Evolutionary conservation across 2,329 filamentous ascomycete species (phyloP).

Genomic region (Talaromyces albobiverticillius): DNA sequence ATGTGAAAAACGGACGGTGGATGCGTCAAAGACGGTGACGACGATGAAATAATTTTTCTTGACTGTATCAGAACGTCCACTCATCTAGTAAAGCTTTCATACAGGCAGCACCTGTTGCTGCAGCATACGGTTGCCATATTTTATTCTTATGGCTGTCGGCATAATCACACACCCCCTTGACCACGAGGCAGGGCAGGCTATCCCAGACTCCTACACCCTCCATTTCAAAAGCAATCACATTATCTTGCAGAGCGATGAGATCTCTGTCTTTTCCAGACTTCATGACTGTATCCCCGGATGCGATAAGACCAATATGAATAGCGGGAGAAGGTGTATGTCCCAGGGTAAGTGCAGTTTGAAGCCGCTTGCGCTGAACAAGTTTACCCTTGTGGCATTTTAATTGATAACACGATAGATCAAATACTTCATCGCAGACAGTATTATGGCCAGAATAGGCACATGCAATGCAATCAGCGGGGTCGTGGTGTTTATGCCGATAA

Average conservation of each 20-base stretch:
- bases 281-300: slow-evolving; percentile 30
- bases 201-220: slow-evolving; percentile 20
- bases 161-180: slow-evolving; percentile 37
- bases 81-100: slow-evolving; percentile 26
- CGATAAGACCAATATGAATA: slow-evolving; percentile 33
- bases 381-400: not conserved
- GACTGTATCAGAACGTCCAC: too few species aligned
- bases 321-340: not conserved
- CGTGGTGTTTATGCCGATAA: slow-evolving; percentile 25
- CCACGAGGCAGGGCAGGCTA: slow-evolving; percentile 20
- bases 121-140: slow-evolving; percentile 38
- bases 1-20: too few species aligned
- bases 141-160: slow-evolving; percentile 39
- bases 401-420: not conserved
- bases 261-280: slow-evolving; percentile 39
- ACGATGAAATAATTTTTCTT: too few species aligned
- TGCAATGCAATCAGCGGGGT: not conserved
- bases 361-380: not conserved
- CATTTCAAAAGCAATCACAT: slow-evolving; percentile 22
- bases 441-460: too few species aligned
- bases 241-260: slow-evolving; percentile 22
- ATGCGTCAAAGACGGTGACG: too few species aligned
- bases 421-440: not conserved
- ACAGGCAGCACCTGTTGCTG: slow-evolving; percentile 34
- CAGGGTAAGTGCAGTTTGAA: too few species aligned